Evolutionary conservation across 1,139 yeast genomes (phyloP), one percentile per base, ranked within the genome.

Genomic region (Eremothecium gossypii): DNA sequence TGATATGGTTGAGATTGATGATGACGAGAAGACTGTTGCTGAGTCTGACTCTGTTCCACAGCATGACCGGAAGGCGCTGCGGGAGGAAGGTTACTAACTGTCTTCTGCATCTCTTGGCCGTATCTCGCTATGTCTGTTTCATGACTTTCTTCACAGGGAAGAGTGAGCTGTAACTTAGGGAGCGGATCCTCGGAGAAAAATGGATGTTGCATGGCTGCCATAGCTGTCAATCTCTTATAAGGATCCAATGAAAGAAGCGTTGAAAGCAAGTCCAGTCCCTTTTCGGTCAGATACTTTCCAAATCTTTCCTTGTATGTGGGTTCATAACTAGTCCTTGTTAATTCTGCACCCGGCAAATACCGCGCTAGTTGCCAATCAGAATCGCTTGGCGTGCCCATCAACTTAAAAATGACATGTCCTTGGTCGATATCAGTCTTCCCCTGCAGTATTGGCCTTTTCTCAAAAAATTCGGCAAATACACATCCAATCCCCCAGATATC

Each of bases 401-500:
- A 66, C 51, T 77, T 76, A 60, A 91, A 91, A 7, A 91, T 83
- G 28, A 76, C 67, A 54, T 80, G 82, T 0, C 94, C 86, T 65
- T 93, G 99, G 57, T 91, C 95, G n/a, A 83, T 64, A 60, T 93
- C 99, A 0, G 91, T 74, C 44, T 74, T 71, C 0, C 98, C 99
- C 39, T 78, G 87, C 40, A 93, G 65, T 13, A 93, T 84, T 0
- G 98, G 98, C 49, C 74, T 76, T 45, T 77, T 74, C 33, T 77
- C 77, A 64, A 84, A 91, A 55, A 89, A 70, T 61, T 93, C 99
- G 0, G 87, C 98, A 62, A 93, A 80, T 0, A 93, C 94, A 65
- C 98, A 93, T 2, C 98, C 98, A 9, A 85, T 76, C 1, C 97
- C 97, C 98, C 98, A 91, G 64, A 91, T 73, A 64, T 91, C 96